Base-by-base conservation (phyloP, 306 rosid species). In the Castanea sativa region DNA sequence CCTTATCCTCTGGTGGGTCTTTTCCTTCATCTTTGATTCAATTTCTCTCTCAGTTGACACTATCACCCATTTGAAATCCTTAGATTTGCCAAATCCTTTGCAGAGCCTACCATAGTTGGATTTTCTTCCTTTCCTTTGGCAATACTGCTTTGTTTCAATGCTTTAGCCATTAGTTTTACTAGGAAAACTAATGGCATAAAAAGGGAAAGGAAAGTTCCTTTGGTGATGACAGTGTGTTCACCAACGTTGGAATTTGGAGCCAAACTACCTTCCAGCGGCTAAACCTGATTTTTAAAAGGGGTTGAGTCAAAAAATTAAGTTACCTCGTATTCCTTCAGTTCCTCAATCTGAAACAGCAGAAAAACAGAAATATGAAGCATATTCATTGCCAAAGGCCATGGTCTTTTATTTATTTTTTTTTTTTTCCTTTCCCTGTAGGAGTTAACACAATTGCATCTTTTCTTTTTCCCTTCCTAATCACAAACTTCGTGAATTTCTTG, bases 371-470 rank as follows among this genome's bases (percentile, higher is more conserved):
- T 84, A 86, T 45, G 80, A 86, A 45, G 86, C 71, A 16, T 80
- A 85, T 79, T 89, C 91, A 2, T 81, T 92, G 86, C 71, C 94
- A 5, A 91, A 85, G 67, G 93, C 93, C 79, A 91, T 92, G 10
- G 45, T 79, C 20, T 51, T 13, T 25, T 25, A 21, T 21, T 61
- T 67, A 21, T 21, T 74, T 76, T n/a, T 60, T 51, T n/a, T 21
- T 18, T 19, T 79, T 9, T 33, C 11, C 11, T 41, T 79, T 51
- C 67, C 56, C 55, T 60, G 43, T 69, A 94, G 99, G 99, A 65
- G 73, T 81, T 16, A 91, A 94, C 82, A 92, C 97, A 35, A 71
- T 89, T 72, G 95, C 97, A 35, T 87, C 97, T 19, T 94, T 90
- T 55, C 82, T 84, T 77, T 95, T 93, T 65, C 99, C 97, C 35